Percentiles rank a stretch among this genome's conserved stretches.
These are phyloP conservation scores for Plasmodium adleri DNA, from an alignment of 169 alveolate species.

Conservation along the genomic window DNA sequence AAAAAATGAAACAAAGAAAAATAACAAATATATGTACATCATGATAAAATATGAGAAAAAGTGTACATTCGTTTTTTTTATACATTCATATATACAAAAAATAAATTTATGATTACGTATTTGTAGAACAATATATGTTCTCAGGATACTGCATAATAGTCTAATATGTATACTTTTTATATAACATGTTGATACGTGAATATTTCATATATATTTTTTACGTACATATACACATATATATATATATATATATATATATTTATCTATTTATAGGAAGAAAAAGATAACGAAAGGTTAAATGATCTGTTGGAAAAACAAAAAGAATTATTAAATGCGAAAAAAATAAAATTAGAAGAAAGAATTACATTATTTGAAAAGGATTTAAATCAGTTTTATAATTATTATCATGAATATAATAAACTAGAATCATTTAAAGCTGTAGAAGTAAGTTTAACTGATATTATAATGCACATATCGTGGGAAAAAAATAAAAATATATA, in stretches of 20 bases:
- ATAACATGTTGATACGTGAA: too few species aligned
- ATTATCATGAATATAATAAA: slow-evolving; percentile 62
- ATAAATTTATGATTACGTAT: too few species aligned
- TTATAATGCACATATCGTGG: neutral
- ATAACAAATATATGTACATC: neutral
- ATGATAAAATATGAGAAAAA: neutral
- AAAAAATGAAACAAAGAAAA: neutral
- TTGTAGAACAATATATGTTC: too few species aligned
- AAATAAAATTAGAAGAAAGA: slow-evolving; percentile 46
- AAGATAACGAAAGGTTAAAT: slow-evolving; percentile 36
- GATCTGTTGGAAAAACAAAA: slow-evolving; percentile 59
- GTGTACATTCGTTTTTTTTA: too few species aligned
- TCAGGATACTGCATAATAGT: too few species aligned
- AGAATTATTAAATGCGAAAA: slow-evolving; percentile 12
- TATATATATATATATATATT: neutral
- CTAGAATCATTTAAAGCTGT: slow-evolving; percentile 47
- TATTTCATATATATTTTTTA: too few species aligned
- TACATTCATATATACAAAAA: too few species aligned
- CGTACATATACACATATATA: neutral
- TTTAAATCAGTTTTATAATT: slow-evolving; percentile 41
- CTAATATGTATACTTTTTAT: too few species aligned
- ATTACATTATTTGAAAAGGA: slow-evolving; percentile 34
- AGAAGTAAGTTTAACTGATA: slow-evolving; percentile 31
- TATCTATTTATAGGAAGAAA: slow-evolving; percentile 33
- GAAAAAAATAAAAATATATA: neutral